Evolutionary conservation across 2,329 filamentous ascomycete genomes (phyloP).

Genomic region (Dothideomycetes sp.): DNA sequence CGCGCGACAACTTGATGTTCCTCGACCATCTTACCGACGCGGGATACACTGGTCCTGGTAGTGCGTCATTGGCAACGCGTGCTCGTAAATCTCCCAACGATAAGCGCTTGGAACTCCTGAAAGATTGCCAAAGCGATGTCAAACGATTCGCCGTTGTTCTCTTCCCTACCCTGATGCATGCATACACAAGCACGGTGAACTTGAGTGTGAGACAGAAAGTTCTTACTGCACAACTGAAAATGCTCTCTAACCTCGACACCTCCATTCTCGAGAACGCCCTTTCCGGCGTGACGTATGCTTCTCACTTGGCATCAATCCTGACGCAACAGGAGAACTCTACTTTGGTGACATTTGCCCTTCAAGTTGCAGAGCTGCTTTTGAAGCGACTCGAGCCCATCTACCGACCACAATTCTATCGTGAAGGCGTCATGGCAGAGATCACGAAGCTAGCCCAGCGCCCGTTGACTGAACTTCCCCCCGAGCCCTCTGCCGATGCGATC

Average conservation of each 20-base stretch:
- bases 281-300: slow-evolving; percentile 83
- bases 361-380: slow-evolving; percentile 80
- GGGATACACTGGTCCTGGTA: slow-evolving; percentile 36
- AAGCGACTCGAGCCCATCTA: slow-evolving; percentile 79
- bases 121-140: slow-evolving; percentile 75
- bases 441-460: slow-evolving; percentile 56
- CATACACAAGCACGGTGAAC: slow-evolving; percentile 96
- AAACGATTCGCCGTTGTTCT: slow-evolving; percentile 87
- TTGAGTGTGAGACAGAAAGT: slow-evolving; percentile 91
- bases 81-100: slow-evolving; percentile 56
- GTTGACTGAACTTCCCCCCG: slow-evolving; percentile 7
- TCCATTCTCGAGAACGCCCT: slow-evolving; percentile 76
- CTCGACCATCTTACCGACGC: slow-evolving; percentile 39
- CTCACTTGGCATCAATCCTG: slow-evolving; percentile 86
- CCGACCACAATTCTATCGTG: slow-evolving; percentile 90
- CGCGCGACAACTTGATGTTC: slow-evolving; percentile 43
- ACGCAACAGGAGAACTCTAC: slow-evolving; percentile 89
- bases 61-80: slow-evolving; percentile 29
- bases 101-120: slow-evolving; percentile 69
- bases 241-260: slow-evolving; percentile 89
- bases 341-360: slow-evolving; percentile 74
- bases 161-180: slow-evolving; percentile 88
- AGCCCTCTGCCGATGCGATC: slow-evolving; percentile 10
- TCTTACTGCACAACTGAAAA: slow-evolving; percentile 88
- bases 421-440: slow-evolving; percentile 90